These are phyloP conservation scores for Coemansia sp. DNA, from an alignment of 192 early-diverging fungal genomes.

Conservation along the genomic window DNA sequence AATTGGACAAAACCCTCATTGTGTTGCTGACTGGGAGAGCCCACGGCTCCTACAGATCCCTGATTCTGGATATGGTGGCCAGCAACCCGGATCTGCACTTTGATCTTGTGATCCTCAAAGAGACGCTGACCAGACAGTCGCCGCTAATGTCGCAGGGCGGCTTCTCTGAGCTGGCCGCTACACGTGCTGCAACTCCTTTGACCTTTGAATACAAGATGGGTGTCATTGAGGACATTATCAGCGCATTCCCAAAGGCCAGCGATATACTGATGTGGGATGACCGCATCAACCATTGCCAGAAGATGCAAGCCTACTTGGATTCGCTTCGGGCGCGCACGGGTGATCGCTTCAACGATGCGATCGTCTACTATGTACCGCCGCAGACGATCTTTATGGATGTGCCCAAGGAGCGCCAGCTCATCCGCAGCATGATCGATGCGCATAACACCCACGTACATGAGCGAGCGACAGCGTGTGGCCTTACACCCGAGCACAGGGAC, in stretches of 20 bases:
- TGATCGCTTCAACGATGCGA: slow-evolving; percentile 22
- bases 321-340: slow-evolving; percentile 27
- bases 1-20: slow-evolving; percentile 27
- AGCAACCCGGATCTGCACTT: slow-evolving; percentile 45
- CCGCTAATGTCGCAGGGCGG: slow-evolving; percentile 31
- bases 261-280: slow-evolving; percentile 63
- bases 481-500: neutral
- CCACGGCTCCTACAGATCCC: slow-evolving; percentile 46
- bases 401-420: slow-evolving; percentile 33
- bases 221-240: slow-evolving; percentile 57
- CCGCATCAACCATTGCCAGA: slow-evolving; percentile 51
- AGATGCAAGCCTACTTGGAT: slow-evolving; percentile 50
- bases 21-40: slow-evolving; percentile 53
- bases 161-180: neutral
- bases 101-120: slow-evolving; percentile 60
- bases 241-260: slow-evolving; percentile 51
- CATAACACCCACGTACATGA: slow-evolving; percentile 39
- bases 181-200: slow-evolving; percentile 41
- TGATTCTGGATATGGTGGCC: slow-evolving; percentile 42
- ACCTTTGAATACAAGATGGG: slow-evolving; percentile 64
- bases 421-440: slow-evolving; percentile 33
- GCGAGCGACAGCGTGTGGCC: neutral
- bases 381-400: slow-evolving; percentile 48
- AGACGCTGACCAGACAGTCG: slow-evolving; percentile 42
- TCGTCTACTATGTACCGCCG: slow-evolving; percentile 43